These are phyloP conservation scores for Rossbeevera mucosa DNA, from an alignment of 768 basidiomycete species.

Conservation along the genomic window DNA sequence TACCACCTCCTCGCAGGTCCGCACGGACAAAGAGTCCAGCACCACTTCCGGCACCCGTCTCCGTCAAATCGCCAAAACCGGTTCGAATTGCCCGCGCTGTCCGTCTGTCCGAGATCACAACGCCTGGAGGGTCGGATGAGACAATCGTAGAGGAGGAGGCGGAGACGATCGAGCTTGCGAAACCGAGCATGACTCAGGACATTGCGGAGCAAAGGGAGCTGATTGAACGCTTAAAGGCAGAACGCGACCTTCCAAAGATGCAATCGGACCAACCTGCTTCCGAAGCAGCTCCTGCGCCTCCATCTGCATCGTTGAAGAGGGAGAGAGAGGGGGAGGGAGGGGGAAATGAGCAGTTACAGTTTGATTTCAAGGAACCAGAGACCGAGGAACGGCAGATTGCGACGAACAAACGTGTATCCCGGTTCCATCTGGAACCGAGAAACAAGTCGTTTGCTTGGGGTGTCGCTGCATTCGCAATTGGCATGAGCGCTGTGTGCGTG, in stretches of 20 bases:
- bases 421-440: slow-evolving; percentile 57
- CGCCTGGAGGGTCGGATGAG: slow-evolving; percentile 56
- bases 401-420: slow-evolving; percentile 59
- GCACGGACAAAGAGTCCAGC: slow-evolving; percentile 39
- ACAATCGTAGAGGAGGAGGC: slow-evolving; percentile 64
- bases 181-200: slow-evolving; percentile 63
- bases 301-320: slow-evolving; percentile 41
- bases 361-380: slow-evolving; percentile 70
- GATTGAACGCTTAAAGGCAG: slow-evolving; percentile 65
- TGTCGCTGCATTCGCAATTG: slow-evolving; percentile 76
- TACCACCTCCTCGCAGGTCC: slow-evolving; percentile 43
- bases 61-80: slow-evolving; percentile 35
- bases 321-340: slow-evolving; percentile 39
- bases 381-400: slow-evolving; percentile 51
- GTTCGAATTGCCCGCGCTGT: slow-evolving; percentile 18
- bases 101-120: slow-evolving; percentile 33
- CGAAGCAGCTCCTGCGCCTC: slow-evolving; percentile 9
- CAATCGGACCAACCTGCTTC: slow-evolving; percentile 17
- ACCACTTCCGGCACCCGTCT: slow-evolving; percentile 20
- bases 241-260: slow-evolving; percentile 41
- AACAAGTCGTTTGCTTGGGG: slow-evolving; percentile 82
- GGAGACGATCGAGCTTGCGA: slow-evolving; percentile 53
- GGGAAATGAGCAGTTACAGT: slow-evolving; percentile 47
- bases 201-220: slow-evolving; percentile 74
- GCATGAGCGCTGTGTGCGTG: slow-evolving; percentile 75